Conservation (phyloP, 306 rosid species). For the Argentina anserina region DNA sequence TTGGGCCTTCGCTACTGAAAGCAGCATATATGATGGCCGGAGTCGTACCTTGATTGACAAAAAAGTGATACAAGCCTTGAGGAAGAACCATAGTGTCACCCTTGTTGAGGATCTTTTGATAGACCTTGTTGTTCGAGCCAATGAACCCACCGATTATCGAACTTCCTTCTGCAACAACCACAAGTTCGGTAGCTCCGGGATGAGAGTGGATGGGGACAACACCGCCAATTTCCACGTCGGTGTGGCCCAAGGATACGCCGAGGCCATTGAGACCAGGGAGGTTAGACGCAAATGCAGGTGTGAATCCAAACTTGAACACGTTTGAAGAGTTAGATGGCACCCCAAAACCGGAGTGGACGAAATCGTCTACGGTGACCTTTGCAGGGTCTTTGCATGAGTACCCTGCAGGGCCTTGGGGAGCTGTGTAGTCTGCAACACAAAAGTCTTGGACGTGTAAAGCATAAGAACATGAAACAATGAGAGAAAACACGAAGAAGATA, state of each 20-base stretch:
- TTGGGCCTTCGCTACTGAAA: conserved; percentile 68
- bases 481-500: conserved; percentile 19
- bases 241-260: conserved; percentile 47
- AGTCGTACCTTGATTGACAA: conserved; percentile 35
- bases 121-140: conserved; percentile 49
- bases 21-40: conserved; percentile 30
- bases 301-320: conserved; percentile 43
- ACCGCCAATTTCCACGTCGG: conserved; percentile 46
- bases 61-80: conserved; percentile 71
- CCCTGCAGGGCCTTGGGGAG: conserved; percentile 50
- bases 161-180: conserved; percentile 43
- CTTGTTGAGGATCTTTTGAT: conserved; percentile 39
- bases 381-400: conserved; percentile 53
- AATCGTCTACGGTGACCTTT: conserved; percentile 44
- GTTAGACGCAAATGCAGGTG: conserved; percentile 48
- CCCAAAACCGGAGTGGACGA: conserved; percentile 45
- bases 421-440: conserved; percentile 52
- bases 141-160: conserved; percentile 54
- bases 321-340: conserved; percentile 52
- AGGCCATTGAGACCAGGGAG: conserved; percentile 63
- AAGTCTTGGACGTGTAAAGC: conserved; percentile 59
- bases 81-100: conserved; percentile 81
- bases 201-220: conserved; percentile 64
- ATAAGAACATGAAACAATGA: conserved; percentile 32
- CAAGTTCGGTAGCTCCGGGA: conserved; percentile 48